Evolutionary conservation across 345 rosid genomes (phyloP).

Genomic region (Euphorbia tirucalli): DNA sequence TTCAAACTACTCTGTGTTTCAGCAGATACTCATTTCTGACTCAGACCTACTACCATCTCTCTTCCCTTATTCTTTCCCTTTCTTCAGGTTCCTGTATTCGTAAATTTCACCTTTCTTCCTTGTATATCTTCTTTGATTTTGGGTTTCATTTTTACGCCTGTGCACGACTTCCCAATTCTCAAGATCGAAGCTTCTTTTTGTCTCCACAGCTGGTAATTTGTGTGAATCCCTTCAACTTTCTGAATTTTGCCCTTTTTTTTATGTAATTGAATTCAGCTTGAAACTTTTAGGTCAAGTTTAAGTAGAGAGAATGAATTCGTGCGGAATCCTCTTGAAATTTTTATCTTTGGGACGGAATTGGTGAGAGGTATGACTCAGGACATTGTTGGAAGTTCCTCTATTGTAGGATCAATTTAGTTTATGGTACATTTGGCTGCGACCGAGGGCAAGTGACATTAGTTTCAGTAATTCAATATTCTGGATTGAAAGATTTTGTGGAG

Average conservation of each 20-base stretch:
- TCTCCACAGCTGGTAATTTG: constrained; percentile 4
- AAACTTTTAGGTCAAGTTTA: background rate
- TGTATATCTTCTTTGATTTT: background rate
- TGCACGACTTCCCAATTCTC: background rate
- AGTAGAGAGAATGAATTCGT: background rate
- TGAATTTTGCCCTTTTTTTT: background rate
- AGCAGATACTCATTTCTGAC: too few species aligned
- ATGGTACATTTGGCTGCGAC: background rate
- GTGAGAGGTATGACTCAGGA: too few species aligned
- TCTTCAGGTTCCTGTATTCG: too few species aligned
- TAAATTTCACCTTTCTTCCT: too few species aligned
- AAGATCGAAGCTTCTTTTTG: background rate
- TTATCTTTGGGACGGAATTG: too few species aligned
- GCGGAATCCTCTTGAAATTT: too few species aligned
- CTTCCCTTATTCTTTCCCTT: too few species aligned
- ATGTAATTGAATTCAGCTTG: background rate
- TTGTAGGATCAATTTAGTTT: too few species aligned
- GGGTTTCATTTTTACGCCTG: background rate
- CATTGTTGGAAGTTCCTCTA: too few species aligned
- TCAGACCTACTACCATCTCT: too few species aligned
- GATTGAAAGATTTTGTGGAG: background rate
- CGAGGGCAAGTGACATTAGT: constrained; percentile 4
- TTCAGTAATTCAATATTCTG: background rate
- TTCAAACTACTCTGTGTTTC: too few species aligned
- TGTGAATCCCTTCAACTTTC: too few species aligned